These are phyloP conservation scores for Tremella yokohamensis DNA, from an alignment of 768 basidiomycete species.

Conservation along the genomic window DNA sequence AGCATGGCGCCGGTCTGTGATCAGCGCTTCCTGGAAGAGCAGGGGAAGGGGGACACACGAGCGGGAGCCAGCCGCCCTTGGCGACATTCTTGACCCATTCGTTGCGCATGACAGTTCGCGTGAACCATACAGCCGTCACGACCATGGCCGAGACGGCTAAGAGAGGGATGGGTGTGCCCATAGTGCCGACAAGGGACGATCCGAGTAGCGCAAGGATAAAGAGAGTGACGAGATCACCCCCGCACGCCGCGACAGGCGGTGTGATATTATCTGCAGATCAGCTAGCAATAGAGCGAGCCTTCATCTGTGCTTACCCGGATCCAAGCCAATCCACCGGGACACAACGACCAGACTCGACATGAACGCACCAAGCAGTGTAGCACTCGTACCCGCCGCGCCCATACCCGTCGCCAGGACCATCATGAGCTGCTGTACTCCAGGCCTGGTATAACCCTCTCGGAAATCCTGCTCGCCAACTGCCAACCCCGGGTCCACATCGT, in stretches of 20 bases:
- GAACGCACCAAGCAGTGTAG: slow-evolving; percentile 79
- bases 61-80: slow-evolving; percentile 79
- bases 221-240: slow-evolving; percentile 89
- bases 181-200: slow-evolving; percentile 63
- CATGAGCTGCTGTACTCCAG: slow-evolving; percentile 52
- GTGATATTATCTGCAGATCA: slow-evolving; percentile 77
- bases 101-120: slow-evolving; percentile 57
- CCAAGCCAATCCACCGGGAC: slow-evolving; percentile 68
- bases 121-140: slow-evolving; percentile 49
- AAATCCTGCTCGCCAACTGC: slow-evolving; percentile 36
- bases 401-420: slow-evolving; percentile 57
- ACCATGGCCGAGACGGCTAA: slow-evolving; percentile 51
- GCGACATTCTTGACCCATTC: slow-evolving; percentile 67
- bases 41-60: slow-evolving; percentile 52
- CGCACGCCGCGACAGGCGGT: slow-evolving; percentile 83
- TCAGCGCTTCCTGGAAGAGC: slow-evolving; percentile 2
- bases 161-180: slow-evolving; percentile 63
- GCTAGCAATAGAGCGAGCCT: background rate
- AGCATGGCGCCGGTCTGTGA: slow-evolving; percentile 47
- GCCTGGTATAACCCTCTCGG: slow-evolving; percentile 50
- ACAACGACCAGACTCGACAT: slow-evolving; percentile 80
- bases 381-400: slow-evolving; percentile 73
- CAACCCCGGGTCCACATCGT: slow-evolving; percentile 26
- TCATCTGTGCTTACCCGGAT: slow-evolving; percentile 64
- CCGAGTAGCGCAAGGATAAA: slow-evolving; percentile 65